Evolutionary conservation across 2,329 filamentous ascomycete genomes (phyloP), one percentile per base, ranked within the genome.

Genomic region (Fusarium solani-melongenae): DNA sequence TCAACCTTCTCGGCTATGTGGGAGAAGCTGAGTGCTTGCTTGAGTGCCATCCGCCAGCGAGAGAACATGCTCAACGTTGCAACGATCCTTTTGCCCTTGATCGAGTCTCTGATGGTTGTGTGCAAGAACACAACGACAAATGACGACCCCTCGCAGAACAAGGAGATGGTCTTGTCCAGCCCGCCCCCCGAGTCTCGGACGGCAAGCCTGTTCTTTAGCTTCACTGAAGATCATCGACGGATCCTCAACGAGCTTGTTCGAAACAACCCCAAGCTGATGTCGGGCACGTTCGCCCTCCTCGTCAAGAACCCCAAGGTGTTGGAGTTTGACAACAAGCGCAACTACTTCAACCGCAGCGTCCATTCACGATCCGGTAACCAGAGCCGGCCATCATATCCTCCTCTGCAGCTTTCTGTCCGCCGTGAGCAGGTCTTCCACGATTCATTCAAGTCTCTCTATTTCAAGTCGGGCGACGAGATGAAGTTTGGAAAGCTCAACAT

Each of bases 401-500:
- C 90, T 24, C 87, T 99, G 60, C 95, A 98, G 82, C 90, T 99
- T 55, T 92, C 92, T 67, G 94, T 99, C 67, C 94, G 97, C 67
- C 93, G 96, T 79, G 94, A 98, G 67, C 93, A 97, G 76, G 95
- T 99, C 59, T 99, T 99, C 92, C 91, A 98, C 74, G 96, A 99
- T 83, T 99, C 96, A 0, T 99, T 97, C 91, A 96, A 95, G 83
- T 95, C 94, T n/a, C 89, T 99, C 51, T 98, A 98, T 84, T 99
- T 96, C 91, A 98, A 98, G 88, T 91, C 88, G 41, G 94, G 94
- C 29, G 95, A 98, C 72, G 97, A 99, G 84, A 97, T 99, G 91
- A 99, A 99, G 84, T 98, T 97, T 81, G 96, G 97, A 78, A 99
- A 99, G 84, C 90, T 99, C 72, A 99, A 95, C 82, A 97, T 99